These are phyloP conservation scores for Acaromyces ingoldii DNA, from an alignment of 1,284 basidiomycete genomes.

Conservation along the genomic window DNA sequence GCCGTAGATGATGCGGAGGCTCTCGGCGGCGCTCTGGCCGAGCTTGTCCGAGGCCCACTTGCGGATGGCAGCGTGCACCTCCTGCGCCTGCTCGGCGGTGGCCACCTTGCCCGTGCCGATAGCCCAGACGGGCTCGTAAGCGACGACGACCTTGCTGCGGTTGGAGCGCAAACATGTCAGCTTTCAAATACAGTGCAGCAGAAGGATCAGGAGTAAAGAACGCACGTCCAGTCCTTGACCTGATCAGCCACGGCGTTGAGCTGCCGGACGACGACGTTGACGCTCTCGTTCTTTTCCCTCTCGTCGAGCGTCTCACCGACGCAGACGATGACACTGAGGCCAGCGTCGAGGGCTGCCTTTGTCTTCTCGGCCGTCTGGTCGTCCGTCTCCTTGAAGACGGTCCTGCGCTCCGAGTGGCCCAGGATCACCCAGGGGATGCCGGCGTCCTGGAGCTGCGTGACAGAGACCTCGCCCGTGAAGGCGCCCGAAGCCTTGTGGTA, in stretches of 20 bases:
- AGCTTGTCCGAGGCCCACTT: constrained; percentile 67
- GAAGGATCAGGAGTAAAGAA: not conserved
- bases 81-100: constrained; percentile 81
- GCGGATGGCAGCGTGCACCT: constrained; percentile 81
- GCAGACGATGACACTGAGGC: constrained; percentile 86
- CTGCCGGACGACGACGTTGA: constrained; percentile 74
- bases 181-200: too few species aligned
- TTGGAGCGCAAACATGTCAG: too few species aligned
- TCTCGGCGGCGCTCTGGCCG: constrained; percentile 66
- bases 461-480: constrained; percentile 65
- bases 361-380: constrained; percentile 81
- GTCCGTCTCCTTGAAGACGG: constrained; percentile 83
- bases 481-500: constrained; percentile 81
- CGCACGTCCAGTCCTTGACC: constrained; percentile 75
- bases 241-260: constrained; percentile 68
- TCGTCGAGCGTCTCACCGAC: constrained; percentile 89
- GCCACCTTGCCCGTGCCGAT: constrained; percentile 97
- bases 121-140: constrained; percentile 83
- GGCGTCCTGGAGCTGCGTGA: constrained; percentile 72
- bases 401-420: constrained; percentile 95
- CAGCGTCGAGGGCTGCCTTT: constrained; percentile 63
- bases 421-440: constrained; percentile 87
- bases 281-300: constrained; percentile 75
- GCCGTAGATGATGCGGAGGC: constrained; percentile 87
- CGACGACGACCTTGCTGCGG: constrained; percentile 71